Evolutionary conservation across 2,329 filamentous ascomycete species (phyloP).

Genomic region (Xylaria hypoxylon): DNA sequence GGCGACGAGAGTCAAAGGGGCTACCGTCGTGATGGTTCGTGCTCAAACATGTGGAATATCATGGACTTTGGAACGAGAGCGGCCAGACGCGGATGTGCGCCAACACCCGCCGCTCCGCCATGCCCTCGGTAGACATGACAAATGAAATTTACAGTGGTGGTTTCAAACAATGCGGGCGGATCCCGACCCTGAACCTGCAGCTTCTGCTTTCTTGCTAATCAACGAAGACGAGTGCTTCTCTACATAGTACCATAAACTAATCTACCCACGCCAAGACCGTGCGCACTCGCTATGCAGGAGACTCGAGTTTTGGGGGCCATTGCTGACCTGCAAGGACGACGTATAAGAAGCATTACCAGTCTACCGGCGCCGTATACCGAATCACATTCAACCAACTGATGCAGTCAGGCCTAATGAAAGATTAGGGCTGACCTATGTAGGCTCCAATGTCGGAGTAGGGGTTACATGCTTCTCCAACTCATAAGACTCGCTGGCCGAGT

Average conservation of each 20-base stretch:
- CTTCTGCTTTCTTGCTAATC: conserved; percentile 1
- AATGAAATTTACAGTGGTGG: background rate
- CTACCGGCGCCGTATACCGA: conserved; percentile 30
- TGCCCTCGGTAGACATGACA: background rate
- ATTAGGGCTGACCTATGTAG: conserved; percentile 30
- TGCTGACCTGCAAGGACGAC: conserved; percentile 2
- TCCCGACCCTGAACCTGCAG: conserved; percentile 2
- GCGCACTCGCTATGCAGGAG: background rate
- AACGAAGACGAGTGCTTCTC: background rate
- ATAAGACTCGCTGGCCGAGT: background rate
- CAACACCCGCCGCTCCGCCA: conserved; percentile 7
- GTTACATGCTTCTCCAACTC: conserved; percentile 10
- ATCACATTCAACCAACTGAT: conserved; percentile 24
- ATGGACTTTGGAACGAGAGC: background rate
- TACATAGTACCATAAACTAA: background rate
- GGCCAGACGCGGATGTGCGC: background rate
- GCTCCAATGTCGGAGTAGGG: conserved; percentile 23
- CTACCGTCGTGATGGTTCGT: background rate
- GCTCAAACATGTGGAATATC: background rate
- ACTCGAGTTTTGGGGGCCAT: conserved; percentile 9
- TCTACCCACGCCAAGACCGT: background rate
- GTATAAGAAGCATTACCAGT: conserved; percentile 29
- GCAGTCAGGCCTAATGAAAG: conserved; percentile 23
- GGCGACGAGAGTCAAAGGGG: background rate
- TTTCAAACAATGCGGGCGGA: conserved; percentile 2